A percentile compares a stretch with the other conserved stretches of the same genome.
phyloP scores from a whole-genome alignment of 2,329 filamentous ascomycete genomes.

The Chaetomium globosum region DNA sequence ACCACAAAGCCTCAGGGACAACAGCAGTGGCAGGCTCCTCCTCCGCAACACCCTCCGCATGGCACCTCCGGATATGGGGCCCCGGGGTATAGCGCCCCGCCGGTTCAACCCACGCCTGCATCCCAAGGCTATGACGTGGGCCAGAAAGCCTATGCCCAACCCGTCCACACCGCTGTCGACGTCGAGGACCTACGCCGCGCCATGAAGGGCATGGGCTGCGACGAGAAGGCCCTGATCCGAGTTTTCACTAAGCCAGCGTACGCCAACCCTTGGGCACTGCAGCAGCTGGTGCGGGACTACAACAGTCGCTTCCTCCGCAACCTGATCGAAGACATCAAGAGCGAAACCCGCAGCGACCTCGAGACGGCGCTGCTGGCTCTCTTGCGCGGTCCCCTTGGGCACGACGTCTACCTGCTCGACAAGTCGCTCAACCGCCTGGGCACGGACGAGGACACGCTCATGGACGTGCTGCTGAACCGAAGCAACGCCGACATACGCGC shows the following conservation, averaged over 20 bases:
- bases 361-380: slow-evolving; percentile 73
- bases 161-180: slow-evolving; percentile 68
- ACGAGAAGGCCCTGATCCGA: slow-evolving; percentile 74
- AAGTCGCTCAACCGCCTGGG: slow-evolving; percentile 75
- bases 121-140: slow-evolving; percentile 73
- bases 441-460: slow-evolving; percentile 81
- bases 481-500: slow-evolving; percentile 83
- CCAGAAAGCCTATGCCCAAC: slow-evolving; percentile 56
- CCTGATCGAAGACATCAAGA: slow-evolving; percentile 74
- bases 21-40: slow-evolving; percentile 13
- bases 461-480: slow-evolving; percentile 79
- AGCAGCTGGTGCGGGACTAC: slow-evolving; percentile 48
- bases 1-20: slow-evolving; percentile 1
- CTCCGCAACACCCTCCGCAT: not conserved
- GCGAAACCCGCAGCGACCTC: slow-evolving; percentile 75
- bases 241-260: slow-evolving; percentile 73
- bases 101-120: slow-evolving; percentile 59
- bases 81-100: slow-evolving; percentile 33
- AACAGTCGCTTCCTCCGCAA: slow-evolving; percentile 64
- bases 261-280: slow-evolving; percentile 47
- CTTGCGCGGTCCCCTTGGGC: slow-evolving; percentile 72
- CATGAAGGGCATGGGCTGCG: slow-evolving; percentile 88
- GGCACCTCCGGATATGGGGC: slow-evolving; percentile 29
- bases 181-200: slow-evolving; percentile 73
- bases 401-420: slow-evolving; percentile 71